Conservation (phyloP, 495 filamentous ascomycete species). For the Talaromyces ruber region DNA sequence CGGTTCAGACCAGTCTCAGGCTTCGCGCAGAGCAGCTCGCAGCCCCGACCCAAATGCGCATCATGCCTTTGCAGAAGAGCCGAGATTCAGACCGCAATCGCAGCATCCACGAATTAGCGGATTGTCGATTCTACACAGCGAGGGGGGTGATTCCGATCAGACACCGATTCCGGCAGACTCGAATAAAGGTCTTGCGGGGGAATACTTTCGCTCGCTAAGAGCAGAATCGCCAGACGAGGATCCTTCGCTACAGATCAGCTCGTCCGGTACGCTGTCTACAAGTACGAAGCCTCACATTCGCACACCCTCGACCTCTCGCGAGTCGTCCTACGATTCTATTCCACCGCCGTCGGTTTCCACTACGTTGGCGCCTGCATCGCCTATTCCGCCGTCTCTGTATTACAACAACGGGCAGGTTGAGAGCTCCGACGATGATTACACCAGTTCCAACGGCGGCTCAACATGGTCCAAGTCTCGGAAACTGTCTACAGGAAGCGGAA, state of each 20-base stretch:
- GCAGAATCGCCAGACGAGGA: conserved; percentile 42
- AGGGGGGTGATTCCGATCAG: conserved; percentile 19
- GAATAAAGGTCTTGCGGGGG: neutral
- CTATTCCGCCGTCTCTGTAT: conserved; percentile 43
- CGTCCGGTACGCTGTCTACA: neutral
- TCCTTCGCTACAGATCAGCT: neutral
- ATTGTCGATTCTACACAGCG: conserved; percentile 45
- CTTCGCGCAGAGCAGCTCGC: conserved; percentile 20
- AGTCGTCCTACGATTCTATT: conserved; percentile 40
- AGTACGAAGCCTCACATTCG: neutral
- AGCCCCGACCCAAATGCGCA: conserved; percentile 32
- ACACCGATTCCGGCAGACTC: conserved; percentile 13
- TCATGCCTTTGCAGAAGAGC: conserved; percentile 48
- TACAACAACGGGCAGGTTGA: conserved; percentile 41
- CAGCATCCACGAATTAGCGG: conserved; percentile 67
- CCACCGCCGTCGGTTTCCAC: conserved; percentile 34
- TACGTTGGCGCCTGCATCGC: conserved; percentile 50
- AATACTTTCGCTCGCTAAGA: conserved; percentile 36
- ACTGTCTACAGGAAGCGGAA: conserved; percentile 56
- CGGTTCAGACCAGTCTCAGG: conserved; percentile 26
- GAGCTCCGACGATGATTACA: conserved; percentile 57
- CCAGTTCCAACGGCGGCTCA: conserved; percentile 43
- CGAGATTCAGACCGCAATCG: conserved; percentile 56
- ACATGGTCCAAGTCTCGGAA: conserved; percentile 47
- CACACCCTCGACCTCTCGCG: conserved; percentile 14